Evolutionary conservation across 2,329 filamentous ascomycete genomes (phyloP), one percentile per base, ranked within the genome.

Genomic region (Aspergillus sp.): DNA sequence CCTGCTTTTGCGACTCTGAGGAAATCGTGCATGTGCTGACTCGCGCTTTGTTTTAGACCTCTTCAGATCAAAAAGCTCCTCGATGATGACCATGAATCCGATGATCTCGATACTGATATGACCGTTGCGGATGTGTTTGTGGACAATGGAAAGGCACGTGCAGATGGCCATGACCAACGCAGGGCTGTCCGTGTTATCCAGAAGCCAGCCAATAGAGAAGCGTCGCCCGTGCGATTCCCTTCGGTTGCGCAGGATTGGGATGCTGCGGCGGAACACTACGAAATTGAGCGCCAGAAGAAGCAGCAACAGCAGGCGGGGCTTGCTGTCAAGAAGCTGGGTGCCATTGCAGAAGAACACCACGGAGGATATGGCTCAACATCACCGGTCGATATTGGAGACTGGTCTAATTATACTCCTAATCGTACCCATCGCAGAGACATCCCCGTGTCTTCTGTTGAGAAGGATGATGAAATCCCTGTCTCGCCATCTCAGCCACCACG

Each of bases 71-170:
- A 73, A 41, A 73, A 72, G 48, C 66, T 77, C 3, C 52, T 76
- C n/a, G 71, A 77, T 47, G 69, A 75, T 54, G 63, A 68, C 1
- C 64, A 74, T 39, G 68, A 70, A 9, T 53, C 63, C 5, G 65
- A 71, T 39, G 67, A 73, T 27, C 68, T 77, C 20, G 68, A 69
- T 54, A 47, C 65, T 19, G 67, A 70, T 11, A 58, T 74, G 61
- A 71, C 71, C 0, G 73, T 75, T 19, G 71, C 71, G 2, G 72
- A 76, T 54, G 71, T 76, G 7, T 77, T 73, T 53, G 69, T 77
- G 13, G 68, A 77, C 52, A 67, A 61, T 40, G 74, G 74, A 2
- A 72, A 72, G 45, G 73, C 70, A 5, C 64, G 56, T 9, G 33
- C 64, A 3, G 74, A 76, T 42, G 70, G 70, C 6, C 61, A 65